Percentiles rank a stretch among this genome's conserved stretches.
phyloP scores from a whole-genome alignment of 306 rosid species.

The Casuarina equisetifolia region DNA sequence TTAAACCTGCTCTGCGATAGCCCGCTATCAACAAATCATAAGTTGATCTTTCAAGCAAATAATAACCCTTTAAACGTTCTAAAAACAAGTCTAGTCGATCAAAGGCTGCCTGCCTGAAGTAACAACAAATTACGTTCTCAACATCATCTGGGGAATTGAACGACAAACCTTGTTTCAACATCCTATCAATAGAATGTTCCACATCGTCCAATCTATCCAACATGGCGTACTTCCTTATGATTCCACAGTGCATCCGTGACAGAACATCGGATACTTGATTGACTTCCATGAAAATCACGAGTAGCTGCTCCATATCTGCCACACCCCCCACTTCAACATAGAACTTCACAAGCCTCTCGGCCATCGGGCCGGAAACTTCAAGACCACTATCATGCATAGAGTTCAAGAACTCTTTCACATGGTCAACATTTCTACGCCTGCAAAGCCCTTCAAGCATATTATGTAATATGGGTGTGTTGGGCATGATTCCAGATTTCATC shows the following conservation, averaged over 20 bases:
- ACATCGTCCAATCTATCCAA: conserved; percentile 55
- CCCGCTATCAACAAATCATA: conserved; percentile 49
- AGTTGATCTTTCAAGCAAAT: conserved; percentile 43
- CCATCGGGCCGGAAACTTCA: conserved; percentile 44
- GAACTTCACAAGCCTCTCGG: conserved; percentile 41
- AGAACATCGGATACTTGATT: conserved; percentile 26
- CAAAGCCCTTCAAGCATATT: conserved; percentile 56
- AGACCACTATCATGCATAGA: conserved; percentile 34
- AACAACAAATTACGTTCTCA: conserved; percentile 54
- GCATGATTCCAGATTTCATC: conserved; percentile 38
- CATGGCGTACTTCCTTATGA: conserved; percentile 42
- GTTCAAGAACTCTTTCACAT: conserved; percentile 41
- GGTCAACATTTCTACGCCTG: conserved; percentile 36
- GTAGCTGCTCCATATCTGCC: conserved; percentile 49
- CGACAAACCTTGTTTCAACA: conserved; percentile 55
- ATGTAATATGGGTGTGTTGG: conserved; percentile 48
- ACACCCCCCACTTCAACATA: conserved; percentile 35
- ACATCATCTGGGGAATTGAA: conserved; percentile 44
- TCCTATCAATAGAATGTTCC: conserved; percentile 55
- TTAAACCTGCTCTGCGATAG: conserved; percentile 49
- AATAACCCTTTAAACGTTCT: conserved; percentile 37
- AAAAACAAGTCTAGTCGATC: conserved; percentile 59
- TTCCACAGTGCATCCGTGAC: conserved; percentile 42
- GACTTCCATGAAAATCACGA: conserved; percentile 28
- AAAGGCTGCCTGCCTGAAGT: conserved; percentile 54